Evolutionary conservation across 1,284 basidiomycete species (phyloP), one percentile per base, ranked within the genome.

Genomic region (Polyporus tsugae): DNA sequence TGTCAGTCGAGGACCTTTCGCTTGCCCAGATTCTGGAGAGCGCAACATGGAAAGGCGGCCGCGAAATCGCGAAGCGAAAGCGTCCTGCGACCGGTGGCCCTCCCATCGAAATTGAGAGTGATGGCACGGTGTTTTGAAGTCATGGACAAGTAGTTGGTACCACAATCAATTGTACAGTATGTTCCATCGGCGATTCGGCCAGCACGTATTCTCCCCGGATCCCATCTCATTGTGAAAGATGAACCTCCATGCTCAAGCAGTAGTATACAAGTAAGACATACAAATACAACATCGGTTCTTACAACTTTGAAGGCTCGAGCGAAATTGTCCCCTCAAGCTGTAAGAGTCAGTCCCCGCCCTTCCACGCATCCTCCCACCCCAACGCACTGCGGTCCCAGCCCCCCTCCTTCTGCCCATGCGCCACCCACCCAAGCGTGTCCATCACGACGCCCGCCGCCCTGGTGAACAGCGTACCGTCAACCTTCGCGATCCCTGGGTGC

Each of bases 41-140:
- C 62, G 96, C 95, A 1, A 98, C 96, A 0, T 98, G 97, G 97
- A 97, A 97, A 78, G 96, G 95, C 2, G 97, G 94, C 0, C 85
- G 96, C 6, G 95, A 97, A 81, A 95, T 98, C 59, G 97, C 97
- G 0, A 93, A 90, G 78, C 80, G 86, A 76, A 91, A 89, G 78
- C 83, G 96, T 19, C 91, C 91, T 0, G 81, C 84, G 58, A 91
- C 89, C 0, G 90, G 91, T 3, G 95, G 95, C 0, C 96, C 95
- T 0, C 96, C 96, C 0, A 95, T 97, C 75, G 92, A 94, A 69
- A 93, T 95, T 66, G 86, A 91, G 70, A 94, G 93, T 70, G 94
- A 95, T 71, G 94, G 94, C 0, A 95, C 94, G 0, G 89, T 96
- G 0, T 95, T 95, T 78, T 95, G 75, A 76, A 10, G 22, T 59